These are phyloP conservation scores for Agaricus blazei DNA, from an alignment of 768 basidiomycete genomes.

Conservation along the genomic window DNA sequence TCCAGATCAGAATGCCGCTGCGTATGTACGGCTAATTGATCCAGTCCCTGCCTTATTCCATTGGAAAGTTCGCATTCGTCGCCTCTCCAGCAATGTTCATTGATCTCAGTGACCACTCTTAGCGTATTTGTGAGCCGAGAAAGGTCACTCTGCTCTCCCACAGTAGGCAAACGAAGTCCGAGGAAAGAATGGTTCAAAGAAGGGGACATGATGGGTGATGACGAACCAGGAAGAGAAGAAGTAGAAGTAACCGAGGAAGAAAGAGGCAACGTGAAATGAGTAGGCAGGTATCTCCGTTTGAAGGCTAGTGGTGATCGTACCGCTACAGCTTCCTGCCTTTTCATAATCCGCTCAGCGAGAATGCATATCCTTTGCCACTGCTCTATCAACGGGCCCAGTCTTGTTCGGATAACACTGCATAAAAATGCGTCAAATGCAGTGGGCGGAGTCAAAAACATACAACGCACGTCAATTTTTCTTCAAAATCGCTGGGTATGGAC, in stretches of 20 bases:
- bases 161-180: constrained; percentile 20
- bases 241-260: constrained; percentile 34
- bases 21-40: constrained; percentile 59
- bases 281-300: constrained; percentile 57
- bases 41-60: constrained; percentile 71
- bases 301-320: constrained; percentile 69
- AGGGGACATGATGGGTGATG: constrained; percentile 26
- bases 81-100: constrained; percentile 78
- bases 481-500: constrained; percentile 88
- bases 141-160: constrained; percentile 66
- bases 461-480: constrained; percentile 78
- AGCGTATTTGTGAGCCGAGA: constrained; percentile 80
- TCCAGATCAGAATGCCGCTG: constrained; percentile 70
- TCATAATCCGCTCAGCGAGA: constrained; percentile 82
- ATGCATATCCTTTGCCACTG: constrained; percentile 90
- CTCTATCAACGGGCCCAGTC: constrained; percentile 74
- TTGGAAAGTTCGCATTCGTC: constrained; percentile 77
- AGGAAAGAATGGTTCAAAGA: constrained; percentile 25
- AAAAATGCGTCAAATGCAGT: constrained; percentile 7
- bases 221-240: constrained; percentile 27
- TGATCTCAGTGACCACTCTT: constrained; percentile 71
- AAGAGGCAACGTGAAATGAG: constrained; percentile 63
- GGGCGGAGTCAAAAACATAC: neutral
- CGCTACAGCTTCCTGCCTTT: constrained; percentile 88
- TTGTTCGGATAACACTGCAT: constrained; percentile 65